Percentiles rank a stretch among this genome's conserved stretches.
Conservation (phyloP, 306 rosid species). For the Ochetophila trinervis region DNA sequence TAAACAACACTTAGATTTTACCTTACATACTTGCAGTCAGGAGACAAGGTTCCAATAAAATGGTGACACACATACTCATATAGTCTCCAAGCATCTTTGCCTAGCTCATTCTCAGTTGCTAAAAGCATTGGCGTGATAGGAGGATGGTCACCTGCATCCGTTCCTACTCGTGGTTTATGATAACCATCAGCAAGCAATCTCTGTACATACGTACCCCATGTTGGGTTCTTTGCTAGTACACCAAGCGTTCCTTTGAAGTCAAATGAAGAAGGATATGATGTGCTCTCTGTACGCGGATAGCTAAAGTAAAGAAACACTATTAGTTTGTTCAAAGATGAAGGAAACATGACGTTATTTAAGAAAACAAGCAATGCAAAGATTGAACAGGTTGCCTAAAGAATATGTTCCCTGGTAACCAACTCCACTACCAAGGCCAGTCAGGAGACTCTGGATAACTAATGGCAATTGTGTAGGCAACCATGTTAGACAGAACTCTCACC, state of each 20-base stretch:
- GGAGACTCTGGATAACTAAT: background rate
- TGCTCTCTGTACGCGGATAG: slow-evolving; percentile 97
- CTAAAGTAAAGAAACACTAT: slow-evolving; percentile 33
- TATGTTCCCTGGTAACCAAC: background rate
- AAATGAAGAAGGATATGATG: slow-evolving; percentile 90
- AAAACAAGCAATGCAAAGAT: background rate
- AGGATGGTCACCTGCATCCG: slow-evolving; percentile 96
- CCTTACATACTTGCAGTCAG: slow-evolving; percentile 90
- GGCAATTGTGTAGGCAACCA: background rate
- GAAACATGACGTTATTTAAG: background rate
- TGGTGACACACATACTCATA: slow-evolving; percentile 88
- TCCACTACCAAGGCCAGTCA: background rate
- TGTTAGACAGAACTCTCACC: background rate
- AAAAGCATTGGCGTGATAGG: slow-evolving; percentile 88
- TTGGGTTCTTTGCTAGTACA: slow-evolving; percentile 62
- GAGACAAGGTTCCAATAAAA: slow-evolving; percentile 85
- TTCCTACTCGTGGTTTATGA: slow-evolving; percentile 72
- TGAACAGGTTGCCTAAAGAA: background rate
- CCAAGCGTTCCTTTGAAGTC: slow-evolving; percentile 76
- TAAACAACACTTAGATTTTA: slow-evolving; percentile 33
- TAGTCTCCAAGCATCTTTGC: slow-evolving; percentile 83
- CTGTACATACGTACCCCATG: slow-evolving; percentile 68
- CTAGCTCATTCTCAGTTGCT: slow-evolving; percentile 80
- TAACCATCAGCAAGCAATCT: slow-evolving; percentile 59
- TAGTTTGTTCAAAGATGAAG: slow-evolving; percentile 15